Percentiles rank a stretch among this genome's conserved stretches.
Conservation (phyloP, 1,284 basidiomycete species). For the Boletellus deceptivus region DNA sequence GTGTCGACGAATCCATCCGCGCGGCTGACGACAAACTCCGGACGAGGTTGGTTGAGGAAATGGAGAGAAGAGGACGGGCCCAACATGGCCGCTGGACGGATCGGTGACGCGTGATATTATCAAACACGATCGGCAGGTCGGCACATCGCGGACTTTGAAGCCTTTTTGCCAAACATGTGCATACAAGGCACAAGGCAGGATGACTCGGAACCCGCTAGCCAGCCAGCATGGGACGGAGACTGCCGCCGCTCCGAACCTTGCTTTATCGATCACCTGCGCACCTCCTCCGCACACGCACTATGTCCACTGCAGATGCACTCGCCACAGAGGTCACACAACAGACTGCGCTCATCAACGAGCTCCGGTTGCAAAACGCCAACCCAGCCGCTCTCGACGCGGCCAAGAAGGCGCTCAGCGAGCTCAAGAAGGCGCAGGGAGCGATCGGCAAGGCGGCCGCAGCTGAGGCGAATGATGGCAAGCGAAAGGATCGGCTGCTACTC, state of each 20-base stretch:
- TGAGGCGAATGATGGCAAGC: constrained; percentile 43
- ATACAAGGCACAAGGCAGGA: too few species aligned
- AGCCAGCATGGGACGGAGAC: too few species aligned
- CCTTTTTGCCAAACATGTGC: too few species aligned
- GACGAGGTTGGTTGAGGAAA: constrained; percentile 64
- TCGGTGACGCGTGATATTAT: too few species aligned
- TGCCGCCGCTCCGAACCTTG: constrained; percentile 14
- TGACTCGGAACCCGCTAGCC: too few species aligned
- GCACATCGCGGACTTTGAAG: too few species aligned
- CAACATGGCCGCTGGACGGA: constrained; percentile 8
- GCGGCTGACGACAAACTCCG: constrained; percentile 28
- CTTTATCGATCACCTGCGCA: constrained; percentile 28
- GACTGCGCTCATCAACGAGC: constrained; percentile 54
- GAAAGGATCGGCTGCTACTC: constrained; percentile 64
- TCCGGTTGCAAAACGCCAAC: constrained; percentile 55
- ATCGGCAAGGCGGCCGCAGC: constrained; percentile 33
- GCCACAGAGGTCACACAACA: constrained; percentile 53
- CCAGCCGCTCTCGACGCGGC: constrained; percentile 54
- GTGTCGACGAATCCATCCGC: constrained; percentile 61
- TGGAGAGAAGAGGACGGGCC: constrained; percentile 47
- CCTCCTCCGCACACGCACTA: constrained; percentile 15
- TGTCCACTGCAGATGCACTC: constrained; percentile 41
- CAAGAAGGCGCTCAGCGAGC: constrained; percentile 66
- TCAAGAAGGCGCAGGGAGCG: constrained; percentile 57
- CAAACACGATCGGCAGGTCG: too few species aligned